These are phyloP conservation scores for Pichia sporocuriosa DNA, from an alignment of 805 yeast genomes.

Conservation along the genomic window DNA sequence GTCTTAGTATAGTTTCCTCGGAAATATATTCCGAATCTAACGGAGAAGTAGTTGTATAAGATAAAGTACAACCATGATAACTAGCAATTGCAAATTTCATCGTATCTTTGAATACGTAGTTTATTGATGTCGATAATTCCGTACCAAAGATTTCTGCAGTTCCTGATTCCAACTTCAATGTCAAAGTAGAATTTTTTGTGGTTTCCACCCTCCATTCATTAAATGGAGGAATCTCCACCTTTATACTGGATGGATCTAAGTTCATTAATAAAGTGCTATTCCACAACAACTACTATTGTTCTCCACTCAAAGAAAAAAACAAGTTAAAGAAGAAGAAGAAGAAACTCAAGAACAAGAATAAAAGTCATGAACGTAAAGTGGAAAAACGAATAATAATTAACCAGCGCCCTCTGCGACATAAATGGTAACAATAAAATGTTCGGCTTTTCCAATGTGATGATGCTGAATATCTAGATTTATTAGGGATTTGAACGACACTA, in stretches of 20 bases:
- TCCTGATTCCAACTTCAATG: conserved; percentile 43
- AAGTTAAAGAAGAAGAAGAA: not conserved
- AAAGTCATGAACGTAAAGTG: too few relatives aligned
- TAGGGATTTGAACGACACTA: not conserved
- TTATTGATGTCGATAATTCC: conserved; percentile 70
- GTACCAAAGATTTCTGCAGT: conserved; percentile 90
- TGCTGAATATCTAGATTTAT: too few relatives aligned
- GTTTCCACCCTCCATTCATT: conserved; percentile 8
- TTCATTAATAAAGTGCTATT: too few relatives aligned
- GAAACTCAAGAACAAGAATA: not conserved
- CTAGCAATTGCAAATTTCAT: conserved; percentile 51
- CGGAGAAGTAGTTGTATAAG: conserved; percentile 39
- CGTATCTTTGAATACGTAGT: conserved; percentile 47
- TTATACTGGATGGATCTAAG: conserved; percentile 6
- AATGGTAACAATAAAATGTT: not conserved
- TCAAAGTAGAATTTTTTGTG: not conserved
- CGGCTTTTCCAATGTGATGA: too few relatives aligned
- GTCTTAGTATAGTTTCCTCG: conserved; percentile 49
- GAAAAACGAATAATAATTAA: too few relatives aligned
- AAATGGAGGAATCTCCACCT: conserved; percentile 19
- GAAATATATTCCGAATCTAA: conserved; percentile 51
- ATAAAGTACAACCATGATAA: conserved; percentile 58
- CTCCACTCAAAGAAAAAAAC: too few relatives aligned
- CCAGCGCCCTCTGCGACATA: too few relatives aligned
- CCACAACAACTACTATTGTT: too few relatives aligned